Evolutionary conservation across 495 filamentous ascomycete species (phyloP).

Genomic region (Jackrogersella minutella): DNA sequence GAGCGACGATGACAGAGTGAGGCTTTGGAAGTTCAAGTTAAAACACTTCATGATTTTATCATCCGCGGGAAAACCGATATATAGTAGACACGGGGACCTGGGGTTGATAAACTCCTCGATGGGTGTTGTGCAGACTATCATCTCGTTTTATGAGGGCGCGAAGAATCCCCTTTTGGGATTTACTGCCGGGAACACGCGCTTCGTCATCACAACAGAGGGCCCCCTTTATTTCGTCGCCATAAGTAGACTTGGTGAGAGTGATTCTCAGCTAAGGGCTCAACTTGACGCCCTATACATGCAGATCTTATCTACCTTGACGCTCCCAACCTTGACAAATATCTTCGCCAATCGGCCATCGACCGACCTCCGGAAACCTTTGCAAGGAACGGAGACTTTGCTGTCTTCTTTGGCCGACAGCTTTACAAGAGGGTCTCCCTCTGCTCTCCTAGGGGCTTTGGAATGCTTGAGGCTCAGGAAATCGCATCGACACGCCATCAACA

Average conservation of each 20-base stretch:
- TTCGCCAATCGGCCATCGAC: constrained; percentile 91
- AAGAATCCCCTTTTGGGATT: constrained; percentile 81
- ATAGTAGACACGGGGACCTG: constrained; percentile 90
- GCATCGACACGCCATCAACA: constrained; percentile 86
- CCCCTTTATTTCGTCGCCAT: constrained; percentile 94
- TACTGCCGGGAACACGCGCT: constrained; percentile 80
- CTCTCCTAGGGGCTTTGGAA: constrained; percentile 87
- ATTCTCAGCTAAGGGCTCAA: constrained; percentile 83
- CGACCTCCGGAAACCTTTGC: constrained; percentile 88
- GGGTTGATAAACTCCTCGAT: constrained; percentile 89
- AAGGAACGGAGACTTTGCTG: constrained; percentile 90
- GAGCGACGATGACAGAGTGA: constrained; percentile 67
- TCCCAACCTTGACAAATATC: constrained; percentile 85
- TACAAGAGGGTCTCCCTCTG: constrained; percentile 88
- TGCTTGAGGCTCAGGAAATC: constrained; percentile 88
- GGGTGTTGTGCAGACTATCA: constrained; percentile 96
- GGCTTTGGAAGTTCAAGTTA: constrained; percentile 82
- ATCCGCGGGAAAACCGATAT: constrained; percentile 97
- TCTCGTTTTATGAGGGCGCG: constrained; percentile 90
- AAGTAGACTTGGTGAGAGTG: constrained; percentile 88
- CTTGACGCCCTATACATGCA: constrained; percentile 97
- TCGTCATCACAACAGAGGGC: constrained; percentile 83
- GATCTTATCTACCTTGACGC: constrained; percentile 91
- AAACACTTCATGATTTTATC: constrained; percentile 98
- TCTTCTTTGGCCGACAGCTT: constrained; percentile 94